These are phyloP conservation scores for Phaeosphaeriaceae sp. DNA, from an alignment of 2,329 filamentous ascomycete genomes.

Conservation along the genomic window DNA sequence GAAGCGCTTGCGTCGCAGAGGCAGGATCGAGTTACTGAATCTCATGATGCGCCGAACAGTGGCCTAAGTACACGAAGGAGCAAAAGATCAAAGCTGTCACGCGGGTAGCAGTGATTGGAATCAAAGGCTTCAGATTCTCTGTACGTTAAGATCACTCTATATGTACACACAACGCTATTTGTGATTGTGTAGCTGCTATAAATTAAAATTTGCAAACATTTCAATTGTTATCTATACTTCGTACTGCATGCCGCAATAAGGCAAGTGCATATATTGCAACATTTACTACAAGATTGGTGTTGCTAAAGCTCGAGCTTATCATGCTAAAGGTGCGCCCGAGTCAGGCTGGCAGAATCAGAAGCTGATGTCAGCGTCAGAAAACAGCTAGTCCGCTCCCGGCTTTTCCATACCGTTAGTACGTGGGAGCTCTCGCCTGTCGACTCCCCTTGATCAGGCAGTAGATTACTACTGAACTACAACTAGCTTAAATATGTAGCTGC, in stretches of 20 bases:
- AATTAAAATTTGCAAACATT: background rate
- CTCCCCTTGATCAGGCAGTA: too few species aligned
- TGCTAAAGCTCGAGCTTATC: background rate
- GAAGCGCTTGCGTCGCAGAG: background rate
- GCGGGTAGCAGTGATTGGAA: background rate
- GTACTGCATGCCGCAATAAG: background rate
- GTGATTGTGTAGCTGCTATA: background rate
- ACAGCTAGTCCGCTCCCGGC: too few species aligned
- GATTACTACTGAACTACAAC: background rate
- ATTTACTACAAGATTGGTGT: background rate
- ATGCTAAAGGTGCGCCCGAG: too few species aligned
- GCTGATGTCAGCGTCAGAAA: too few species aligned
- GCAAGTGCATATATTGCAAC: background rate
- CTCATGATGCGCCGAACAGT: background rate
- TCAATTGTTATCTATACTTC: background rate
- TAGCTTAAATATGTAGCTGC: background rate
- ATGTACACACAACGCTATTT: background rate
- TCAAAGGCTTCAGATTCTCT: background rate
- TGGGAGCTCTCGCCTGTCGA: too few species aligned
- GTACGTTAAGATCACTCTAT: background rate
- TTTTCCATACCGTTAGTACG: too few species aligned
- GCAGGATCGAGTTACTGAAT: background rate
- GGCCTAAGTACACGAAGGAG: constrained; percentile 1
- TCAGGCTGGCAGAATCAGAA: too few species aligned
- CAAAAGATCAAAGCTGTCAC: constrained; percentile 4